These are phyloP conservation scores for Penstemon barbatus DNA, from an alignment of 257 asterid species.

Conservation along the genomic window DNA sequence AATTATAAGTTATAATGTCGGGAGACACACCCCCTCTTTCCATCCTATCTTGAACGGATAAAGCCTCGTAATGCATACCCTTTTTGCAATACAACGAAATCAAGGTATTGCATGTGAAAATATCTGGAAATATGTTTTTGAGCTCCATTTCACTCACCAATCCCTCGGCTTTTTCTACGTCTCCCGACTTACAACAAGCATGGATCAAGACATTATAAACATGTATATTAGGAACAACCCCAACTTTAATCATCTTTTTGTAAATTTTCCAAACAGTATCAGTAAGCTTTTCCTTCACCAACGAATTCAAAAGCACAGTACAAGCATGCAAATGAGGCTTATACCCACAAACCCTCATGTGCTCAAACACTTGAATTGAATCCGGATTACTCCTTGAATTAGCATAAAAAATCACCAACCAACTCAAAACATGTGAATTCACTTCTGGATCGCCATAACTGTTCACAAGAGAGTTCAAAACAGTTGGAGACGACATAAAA, in stretches of 20 bases:
- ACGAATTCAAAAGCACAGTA: slow-evolving; percentile 67
- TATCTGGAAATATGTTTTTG: slow-evolving; percentile 62
- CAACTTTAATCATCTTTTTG: slow-evolving; percentile 68
- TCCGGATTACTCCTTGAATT: slow-evolving; percentile 62
- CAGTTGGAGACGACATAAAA: slow-evolving; percentile 75
- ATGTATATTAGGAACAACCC: slow-evolving; percentile 69
- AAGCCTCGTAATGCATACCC: slow-evolving; percentile 93
- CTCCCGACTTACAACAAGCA: slow-evolving; percentile 76
- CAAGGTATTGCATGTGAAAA: slow-evolving; percentile 75
- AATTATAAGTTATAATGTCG: slow-evolving; percentile 81
- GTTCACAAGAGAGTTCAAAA: slow-evolving; percentile 65
- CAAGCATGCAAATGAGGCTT: slow-evolving; percentile 86
- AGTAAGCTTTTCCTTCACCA: slow-evolving; percentile 72
- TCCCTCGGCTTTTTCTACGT: slow-evolving; percentile 68
- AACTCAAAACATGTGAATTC: slow-evolving; percentile 81
- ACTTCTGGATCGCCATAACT: slow-evolving; percentile 48
- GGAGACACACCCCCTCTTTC: slow-evolving; percentile 60
- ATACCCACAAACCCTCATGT: slow-evolving; percentile 64
- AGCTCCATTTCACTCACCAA: slow-evolving; percentile 73
- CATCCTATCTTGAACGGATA: slow-evolving; percentile 86
- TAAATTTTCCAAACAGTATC: slow-evolving; percentile 69
- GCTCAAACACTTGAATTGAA: slow-evolving; percentile 85
- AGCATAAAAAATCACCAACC: slow-evolving; percentile 86
- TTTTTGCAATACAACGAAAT: slow-evolving; percentile 78
- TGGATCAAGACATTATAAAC: slow-evolving; percentile 82